phyloP scores from a whole-genome alignment of 495 filamentous ascomycete species.

The Aspergillus homomorphus region DNA sequence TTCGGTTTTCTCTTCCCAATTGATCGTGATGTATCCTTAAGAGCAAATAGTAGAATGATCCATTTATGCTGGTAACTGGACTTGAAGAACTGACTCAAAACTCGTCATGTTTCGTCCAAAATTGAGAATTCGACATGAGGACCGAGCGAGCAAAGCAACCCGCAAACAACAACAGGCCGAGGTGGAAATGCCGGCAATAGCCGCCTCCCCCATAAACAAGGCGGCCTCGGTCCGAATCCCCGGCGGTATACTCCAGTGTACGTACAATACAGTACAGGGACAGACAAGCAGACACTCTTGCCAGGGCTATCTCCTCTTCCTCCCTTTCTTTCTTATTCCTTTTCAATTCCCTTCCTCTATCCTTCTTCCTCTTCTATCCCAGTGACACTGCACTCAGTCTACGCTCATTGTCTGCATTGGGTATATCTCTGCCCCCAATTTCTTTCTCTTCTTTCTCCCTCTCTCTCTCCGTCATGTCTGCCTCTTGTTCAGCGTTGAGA shows the following conservation, averaged over 20 bases:
- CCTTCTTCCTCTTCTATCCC: constrained; percentile 14
- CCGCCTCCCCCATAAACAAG: constrained; percentile 12
- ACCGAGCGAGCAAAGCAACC: too few relatives aligned
- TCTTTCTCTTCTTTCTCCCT: constrained; percentile 10
- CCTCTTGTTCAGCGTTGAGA: constrained; percentile 40
- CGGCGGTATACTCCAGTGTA: constrained; percentile 4
- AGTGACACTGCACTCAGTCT: constrained; percentile 28
- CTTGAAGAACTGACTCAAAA: background rate
- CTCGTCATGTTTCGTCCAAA: background rate
- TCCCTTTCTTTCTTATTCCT: constrained; percentile 14
- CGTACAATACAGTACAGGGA: too few relatives aligned
- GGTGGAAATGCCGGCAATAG: constrained; percentile 15
- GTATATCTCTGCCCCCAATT: constrained; percentile 9
- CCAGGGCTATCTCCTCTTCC: constrained; percentile 7
- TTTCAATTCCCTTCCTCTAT: constrained; percentile 14
- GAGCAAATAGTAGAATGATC: too few relatives aligned
- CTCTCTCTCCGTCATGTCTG: constrained; percentile 28
- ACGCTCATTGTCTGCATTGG: background rate
- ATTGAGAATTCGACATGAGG: background rate
- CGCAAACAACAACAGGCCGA: too few relatives aligned
- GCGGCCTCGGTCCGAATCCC: constrained; percentile 24
- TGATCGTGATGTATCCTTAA: too few relatives aligned
- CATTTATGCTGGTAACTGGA: too few relatives aligned
- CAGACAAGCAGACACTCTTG: too few relatives aligned
- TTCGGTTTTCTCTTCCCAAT: background rate